Evolutionary conservation across 106 monocot species (phyloP), one percentile per base, ranked within the genome.

Genomic region (Phalaenopsis aphrodite): DNA sequence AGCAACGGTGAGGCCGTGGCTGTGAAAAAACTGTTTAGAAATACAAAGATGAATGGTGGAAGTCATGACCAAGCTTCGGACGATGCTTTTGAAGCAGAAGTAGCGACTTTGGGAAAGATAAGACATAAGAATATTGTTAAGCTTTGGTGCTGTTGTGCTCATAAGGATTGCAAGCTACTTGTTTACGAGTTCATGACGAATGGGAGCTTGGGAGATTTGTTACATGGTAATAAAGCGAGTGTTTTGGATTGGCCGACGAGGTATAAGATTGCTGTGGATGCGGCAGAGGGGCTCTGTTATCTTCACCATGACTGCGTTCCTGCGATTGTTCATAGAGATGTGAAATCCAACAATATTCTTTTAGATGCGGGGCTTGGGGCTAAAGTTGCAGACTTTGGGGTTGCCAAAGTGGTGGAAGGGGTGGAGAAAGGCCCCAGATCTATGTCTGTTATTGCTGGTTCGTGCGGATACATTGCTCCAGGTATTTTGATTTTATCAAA

Each of bases 41-140:
- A n/a, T 47, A 30, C 76, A 46, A 49, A 47, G 24, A 76, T 21
- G 17, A 69, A 81, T 11, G 71, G 11, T 2, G 81, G 42, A 0
- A 18, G 21, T 2, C 76, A 42, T 4, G 64, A 47, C 15, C 75
- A 23, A 56, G 55, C 18, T 17, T 42, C 24, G 2, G 83, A 87
- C 8, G 85, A 88, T 56, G 76, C 47, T 45, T 94, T 91, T 71
- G 94, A 91, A 56, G 89, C 91, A 11, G 94, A 94, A 81, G 83
- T 94, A 9, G 78, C 85, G 39, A 91, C 89, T 55, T 75, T 94
- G 47, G 94, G 94, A n/a, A 94, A 88, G 86, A 88, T 94, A 55
- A 78, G 94, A 66, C 94, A 94, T 80, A 89, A 86, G 78, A 91
- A 91, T 78, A 93, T 93, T 37, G 87, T 93, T 14, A 93, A 85